Evolutionary conservation across 768 basidiomycete genomes (phyloP), one percentile per base, ranked within the genome.

Genomic region (Pisolithus tinctorius): DNA sequence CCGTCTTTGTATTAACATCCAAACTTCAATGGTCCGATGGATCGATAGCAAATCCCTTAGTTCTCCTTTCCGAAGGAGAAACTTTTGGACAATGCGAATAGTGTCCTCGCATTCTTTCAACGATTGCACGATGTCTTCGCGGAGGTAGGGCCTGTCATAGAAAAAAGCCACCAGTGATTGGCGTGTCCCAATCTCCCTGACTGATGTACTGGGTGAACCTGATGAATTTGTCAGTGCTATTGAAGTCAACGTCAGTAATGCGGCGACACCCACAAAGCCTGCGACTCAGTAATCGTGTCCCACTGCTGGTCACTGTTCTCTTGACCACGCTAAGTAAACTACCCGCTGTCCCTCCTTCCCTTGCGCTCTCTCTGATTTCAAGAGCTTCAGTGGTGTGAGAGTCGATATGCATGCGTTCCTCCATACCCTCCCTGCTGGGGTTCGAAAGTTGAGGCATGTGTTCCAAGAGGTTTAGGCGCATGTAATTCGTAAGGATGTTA

Each of bases 371-470:
- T 23, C 82, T 76, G 48, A 94, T 85, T 65, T 94, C 92, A 42
- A 93, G 78, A n/a, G 86, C 84, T 63, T 86, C 85, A 66, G 93
- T 85, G 1, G 92, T 93, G 63, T 93, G 84, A 4, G 86, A 78
- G 62, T 94, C 92, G 50, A 94, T 89, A 57, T 91, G 86, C 88
- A 94, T 90, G n/a, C 83, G 75, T 25, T 74, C 70, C 26, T 72
- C 62, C 14, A 65, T 55, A 16, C 65, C 72, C 64, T 92, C 87
- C 55, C 74, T 78, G 40, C 70, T 74, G 0, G 88, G 86, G 25
- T 65, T 61, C 25, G 75, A 71, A 25, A 89, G 74, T 17, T 63
- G 61, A 11, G 91, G 90, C 83, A 86, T 88, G 60, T 84, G 77
- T 45, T 92, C 91, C 59, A 93, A 66, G 25, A 93, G 75, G 58